These are phyloP conservation scores for Blastocystis hominis DNA, from an alignment of 352 stramenopile species.

Conservation along the genomic window DNA sequence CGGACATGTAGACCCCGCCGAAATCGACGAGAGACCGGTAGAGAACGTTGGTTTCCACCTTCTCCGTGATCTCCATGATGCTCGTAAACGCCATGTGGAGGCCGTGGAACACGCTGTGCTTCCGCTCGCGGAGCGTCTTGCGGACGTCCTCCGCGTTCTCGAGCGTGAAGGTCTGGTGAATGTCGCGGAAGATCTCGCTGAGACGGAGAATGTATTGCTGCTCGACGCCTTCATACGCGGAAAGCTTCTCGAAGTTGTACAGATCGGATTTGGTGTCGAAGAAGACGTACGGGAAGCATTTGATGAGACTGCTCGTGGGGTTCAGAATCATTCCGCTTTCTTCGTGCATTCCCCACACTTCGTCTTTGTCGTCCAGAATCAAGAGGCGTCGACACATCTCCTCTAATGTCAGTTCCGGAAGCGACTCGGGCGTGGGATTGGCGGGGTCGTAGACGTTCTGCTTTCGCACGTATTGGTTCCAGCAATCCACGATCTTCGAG, in stretches of 20 bases:
- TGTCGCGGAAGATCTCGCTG: neutral
- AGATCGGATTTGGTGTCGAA: constrained; percentile 8
- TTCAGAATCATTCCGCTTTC: neutral
- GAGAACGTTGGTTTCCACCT: constrained; percentile 15
- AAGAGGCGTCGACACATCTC: neutral
- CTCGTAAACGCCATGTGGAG: constrained; percentile 33
- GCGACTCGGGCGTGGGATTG: neutral
- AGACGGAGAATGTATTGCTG: constrained; percentile 30
- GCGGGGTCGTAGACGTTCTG: neutral
- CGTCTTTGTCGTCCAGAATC: constrained; percentile 50
- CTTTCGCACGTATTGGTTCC: neutral
- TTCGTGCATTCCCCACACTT: constrained; percentile 29
- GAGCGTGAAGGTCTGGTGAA: neutral
- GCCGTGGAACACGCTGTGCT: neutral
- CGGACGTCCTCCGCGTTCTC: neutral
- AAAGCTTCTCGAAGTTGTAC: neutral
- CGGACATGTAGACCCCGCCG: neutral
- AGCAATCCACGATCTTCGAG: constrained; percentile 51
- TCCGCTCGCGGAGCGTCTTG: neutral
- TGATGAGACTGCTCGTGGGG: constrained; percentile 5
- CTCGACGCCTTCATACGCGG: neutral
- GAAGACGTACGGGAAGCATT: constrained; percentile 46
- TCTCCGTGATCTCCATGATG: constrained; percentile 31
- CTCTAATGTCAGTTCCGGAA: neutral
- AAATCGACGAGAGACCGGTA: constrained; percentile 23